Evolutionary conservation across 2,329 filamentous ascomycete genomes (phyloP).

Genomic region (Fusarium heterosporum): DNA sequence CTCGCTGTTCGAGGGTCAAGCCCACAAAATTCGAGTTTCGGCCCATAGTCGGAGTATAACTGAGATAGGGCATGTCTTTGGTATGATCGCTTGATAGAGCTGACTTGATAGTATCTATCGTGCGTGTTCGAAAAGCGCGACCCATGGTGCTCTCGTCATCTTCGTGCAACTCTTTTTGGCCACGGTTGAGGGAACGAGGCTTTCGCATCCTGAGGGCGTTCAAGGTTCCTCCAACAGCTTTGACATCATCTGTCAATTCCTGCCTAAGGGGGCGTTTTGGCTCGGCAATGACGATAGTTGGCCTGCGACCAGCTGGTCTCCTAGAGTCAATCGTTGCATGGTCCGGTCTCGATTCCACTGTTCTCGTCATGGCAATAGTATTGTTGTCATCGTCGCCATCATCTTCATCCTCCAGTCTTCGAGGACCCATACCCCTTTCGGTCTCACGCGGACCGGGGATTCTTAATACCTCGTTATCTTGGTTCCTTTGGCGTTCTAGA

Average conservation of each 20-base stretch:
- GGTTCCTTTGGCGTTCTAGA: slow-evolving; percentile 83
- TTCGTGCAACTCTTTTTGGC: slow-evolving; percentile 55
- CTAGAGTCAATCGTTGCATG: slow-evolving; percentile 38
- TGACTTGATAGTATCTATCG: slow-evolving; percentile 69
- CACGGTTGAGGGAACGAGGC: slow-evolving; percentile 54
- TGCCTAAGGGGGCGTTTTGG: slow-evolving; percentile 59
- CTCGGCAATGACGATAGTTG: slow-evolving; percentile 76
- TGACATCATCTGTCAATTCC: slow-evolving; percentile 56
- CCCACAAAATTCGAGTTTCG: slow-evolving; percentile 94
- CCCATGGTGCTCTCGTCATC: slow-evolving; percentile 48
- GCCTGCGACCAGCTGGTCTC: slow-evolving; percentile 55
- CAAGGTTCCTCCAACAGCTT: slow-evolving; percentile 55
- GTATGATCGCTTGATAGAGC: slow-evolving; percentile 65
- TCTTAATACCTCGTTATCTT: slow-evolving; percentile 79
- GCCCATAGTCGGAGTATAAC: slow-evolving; percentile 91
- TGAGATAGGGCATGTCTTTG: slow-evolving; percentile 86
- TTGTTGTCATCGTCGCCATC: slow-evolving; percentile 53
- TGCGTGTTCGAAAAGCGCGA: slow-evolving; percentile 57
- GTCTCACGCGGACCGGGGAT: slow-evolving; percentile 94
- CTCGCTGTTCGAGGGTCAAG: slow-evolving; percentile 87
- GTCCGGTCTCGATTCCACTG: slow-evolving; percentile 46
- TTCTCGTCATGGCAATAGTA: slow-evolving; percentile 44
- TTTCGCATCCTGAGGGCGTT: slow-evolving; percentile 59
- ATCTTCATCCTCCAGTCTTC: slow-evolving; percentile 59
- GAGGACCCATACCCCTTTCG: slow-evolving; percentile 81